A percentile compares a stretch with the other conserved stretches of the same genome.
Conservation (phyloP, 2,329 filamentous ascomycete genomes). For the Ceratocystiopsis minuta region DNA sequence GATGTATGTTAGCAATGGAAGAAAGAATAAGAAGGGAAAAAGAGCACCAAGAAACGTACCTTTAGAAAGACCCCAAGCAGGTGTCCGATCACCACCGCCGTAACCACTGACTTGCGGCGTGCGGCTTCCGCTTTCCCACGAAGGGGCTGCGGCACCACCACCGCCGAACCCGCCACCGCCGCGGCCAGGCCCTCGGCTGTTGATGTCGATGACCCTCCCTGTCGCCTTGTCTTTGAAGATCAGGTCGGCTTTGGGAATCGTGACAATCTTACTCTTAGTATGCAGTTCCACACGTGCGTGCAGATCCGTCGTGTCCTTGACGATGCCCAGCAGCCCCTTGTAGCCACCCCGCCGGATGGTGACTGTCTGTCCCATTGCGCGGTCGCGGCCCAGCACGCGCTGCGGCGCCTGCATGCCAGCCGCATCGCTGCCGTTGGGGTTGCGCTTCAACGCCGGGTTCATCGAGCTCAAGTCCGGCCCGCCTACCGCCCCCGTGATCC, state of each 20-base stretch:
- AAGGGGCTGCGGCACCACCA: conserved; percentile 17
- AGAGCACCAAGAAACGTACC: conserved; percentile 39
- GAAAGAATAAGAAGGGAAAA: not conserved
- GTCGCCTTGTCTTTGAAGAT: conserved; percentile 71
- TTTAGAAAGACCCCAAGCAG: conserved; percentile 50
- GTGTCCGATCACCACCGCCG: conserved; percentile 50
- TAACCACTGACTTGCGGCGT: conserved; percentile 45
- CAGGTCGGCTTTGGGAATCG: conserved; percentile 64
- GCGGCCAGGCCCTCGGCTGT: conserved; percentile 20
- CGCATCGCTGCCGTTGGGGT: conserved; percentile 35
- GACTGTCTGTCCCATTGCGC: conserved; percentile 78
- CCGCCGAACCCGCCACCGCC: conserved; percentile 17
- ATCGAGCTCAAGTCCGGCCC: conserved; percentile 73
- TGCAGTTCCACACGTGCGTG: conserved; percentile 83
- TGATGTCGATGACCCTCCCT: conserved; percentile 60
- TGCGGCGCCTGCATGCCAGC: conserved; percentile 47
- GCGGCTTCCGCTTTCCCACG: conserved; percentile 48
- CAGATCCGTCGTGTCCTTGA: conserved; percentile 81
- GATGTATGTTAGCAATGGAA: conserved; percentile 8
- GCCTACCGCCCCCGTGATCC: conserved; percentile 40
- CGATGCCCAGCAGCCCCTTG: conserved; percentile 86
- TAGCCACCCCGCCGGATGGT: conserved; percentile 72
- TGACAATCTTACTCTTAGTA: conserved; percentile 82
- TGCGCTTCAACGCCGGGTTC: conserved; percentile 75
- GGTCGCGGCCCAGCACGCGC: conserved; percentile 63